Evolutionary conservation across 2,329 filamentous ascomycete species (phyloP).

Genomic region (Davidsoniella virescens): DNA sequence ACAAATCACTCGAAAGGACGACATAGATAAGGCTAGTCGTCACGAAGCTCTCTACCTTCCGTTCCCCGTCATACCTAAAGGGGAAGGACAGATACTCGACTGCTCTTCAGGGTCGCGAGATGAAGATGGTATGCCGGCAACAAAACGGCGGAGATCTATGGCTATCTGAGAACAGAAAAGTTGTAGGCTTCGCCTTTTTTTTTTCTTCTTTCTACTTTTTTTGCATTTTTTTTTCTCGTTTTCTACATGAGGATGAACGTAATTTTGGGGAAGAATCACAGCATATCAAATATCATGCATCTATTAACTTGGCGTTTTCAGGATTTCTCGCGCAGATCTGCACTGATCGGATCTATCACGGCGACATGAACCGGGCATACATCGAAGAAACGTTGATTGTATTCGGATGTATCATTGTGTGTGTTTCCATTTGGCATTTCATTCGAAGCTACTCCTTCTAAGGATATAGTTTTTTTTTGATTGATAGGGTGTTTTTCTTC

Average conservation of each 20-base stretch:
- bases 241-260: not conserved
- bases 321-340: not conserved
- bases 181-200: not conserved
- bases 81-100: not conserved
- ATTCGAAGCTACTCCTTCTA: not conserved
- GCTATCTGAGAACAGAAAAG: not conserved
- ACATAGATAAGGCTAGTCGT: not conserved
- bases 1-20: conserved; percentile 1
- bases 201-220: not conserved
- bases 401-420: not conserved
- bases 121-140: not conserved
- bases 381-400: not conserved
- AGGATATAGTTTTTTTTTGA: not conserved
- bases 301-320: not conserved
- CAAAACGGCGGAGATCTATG: conserved; percentile 1
- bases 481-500: not conserved
- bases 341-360: not conserved
- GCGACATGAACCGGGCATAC: not conserved
- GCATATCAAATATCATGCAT: too few relatives aligned
- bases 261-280: too few relatives aligned
- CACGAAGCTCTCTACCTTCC: conserved; percentile 19
- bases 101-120: not conserved
- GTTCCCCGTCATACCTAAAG: conserved; percentile 27
- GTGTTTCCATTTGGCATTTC: not conserved
- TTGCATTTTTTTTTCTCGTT: not conserved